phyloP scores from a whole-genome alignment of 768 basidiomycete genomes.

The Tubosaeta sp. region DNA sequence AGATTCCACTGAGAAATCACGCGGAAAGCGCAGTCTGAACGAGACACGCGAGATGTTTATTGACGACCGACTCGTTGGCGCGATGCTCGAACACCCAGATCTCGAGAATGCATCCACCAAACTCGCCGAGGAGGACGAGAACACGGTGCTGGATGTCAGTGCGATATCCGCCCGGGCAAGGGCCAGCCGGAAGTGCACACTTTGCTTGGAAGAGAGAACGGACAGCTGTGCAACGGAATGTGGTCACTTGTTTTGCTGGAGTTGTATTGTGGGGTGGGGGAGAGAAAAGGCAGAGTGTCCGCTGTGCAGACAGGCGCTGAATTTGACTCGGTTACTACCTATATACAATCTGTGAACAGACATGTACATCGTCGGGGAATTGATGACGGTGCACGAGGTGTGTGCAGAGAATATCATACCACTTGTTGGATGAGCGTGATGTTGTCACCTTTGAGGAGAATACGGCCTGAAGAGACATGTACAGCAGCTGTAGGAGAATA shows the following conservation, averaged over 20 bases:
- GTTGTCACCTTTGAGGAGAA: constrained; percentile 95
- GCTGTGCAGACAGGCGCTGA: constrained; percentile 74
- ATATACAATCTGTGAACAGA: constrained; percentile 74
- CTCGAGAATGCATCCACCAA: constrained; percentile 51
- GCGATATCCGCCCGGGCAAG: constrained; percentile 50
- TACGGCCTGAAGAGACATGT: constrained; percentile 59
- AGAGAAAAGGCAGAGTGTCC: constrained; percentile 90
- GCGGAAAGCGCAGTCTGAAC: constrained; percentile 32
- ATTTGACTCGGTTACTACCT: constrained; percentile 65
- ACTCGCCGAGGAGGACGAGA: constrained; percentile 65
- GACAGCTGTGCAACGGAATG: constrained; percentile 83
- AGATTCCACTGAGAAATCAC: constrained; percentile 26
- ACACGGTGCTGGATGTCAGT: constrained; percentile 60
- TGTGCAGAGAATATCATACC: constrained; percentile 20
- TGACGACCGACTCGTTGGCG: constrained; percentile 59
- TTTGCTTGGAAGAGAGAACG: constrained; percentile 83
- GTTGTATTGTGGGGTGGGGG: constrained; percentile 85
- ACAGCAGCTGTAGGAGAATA: not conserved
- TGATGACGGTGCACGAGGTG: constrained; percentile 4
- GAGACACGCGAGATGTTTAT: constrained; percentile 41
- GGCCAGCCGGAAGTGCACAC: constrained; percentile 67
- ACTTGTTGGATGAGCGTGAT: constrained; percentile 93
- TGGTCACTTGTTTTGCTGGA: constrained; percentile 89
- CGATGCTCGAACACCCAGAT: constrained; percentile 46
- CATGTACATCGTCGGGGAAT: not conserved